These are phyloP conservation scores for Pseudocohnilembus persalinus DNA, from an alignment of 169 alveolate species.

Conservation along the genomic window DNA sequence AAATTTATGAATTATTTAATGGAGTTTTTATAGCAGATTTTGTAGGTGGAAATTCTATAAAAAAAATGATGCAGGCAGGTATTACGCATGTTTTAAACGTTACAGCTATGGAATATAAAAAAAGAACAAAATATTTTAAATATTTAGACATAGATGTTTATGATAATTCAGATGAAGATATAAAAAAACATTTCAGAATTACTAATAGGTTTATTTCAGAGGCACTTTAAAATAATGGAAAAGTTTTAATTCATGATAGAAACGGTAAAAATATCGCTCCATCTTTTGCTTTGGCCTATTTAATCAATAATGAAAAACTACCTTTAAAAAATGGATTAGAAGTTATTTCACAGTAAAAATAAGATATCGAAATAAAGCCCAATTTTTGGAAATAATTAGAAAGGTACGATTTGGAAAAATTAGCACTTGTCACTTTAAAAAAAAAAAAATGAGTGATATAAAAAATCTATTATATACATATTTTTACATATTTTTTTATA, in stretches of 20 bases:
- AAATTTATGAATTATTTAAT: slow-evolving; percentile 58
- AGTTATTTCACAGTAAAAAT: slow-evolving; percentile 31
- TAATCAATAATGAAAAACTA: slow-evolving; percentile 69
- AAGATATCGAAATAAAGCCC: slow-evolving; percentile 60
- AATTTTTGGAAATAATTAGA: slow-evolving; percentile 63
- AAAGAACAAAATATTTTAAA: slow-evolving; percentile 73
- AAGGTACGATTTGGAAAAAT: slow-evolving; percentile 68
- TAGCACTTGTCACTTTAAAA: slow-evolving; percentile 46
- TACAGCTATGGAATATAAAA: slow-evolving; percentile 70
- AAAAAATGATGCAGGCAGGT: slow-evolving; percentile 39
- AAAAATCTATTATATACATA: too few species aligned
- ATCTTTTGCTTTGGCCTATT: slow-evolving; percentile 71
- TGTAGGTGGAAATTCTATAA: slow-evolving; percentile 32
- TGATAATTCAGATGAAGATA: slow-evolving; percentile 75
- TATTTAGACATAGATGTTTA: slow-evolving; percentile 67
- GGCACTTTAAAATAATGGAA: slow-evolving; percentile 55
- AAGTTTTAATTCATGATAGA: slow-evolving; percentile 68
- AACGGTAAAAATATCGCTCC: slow-evolving; percentile 75
- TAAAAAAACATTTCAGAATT: slow-evolving; percentile 75
- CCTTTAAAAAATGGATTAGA: slow-evolving; percentile 63
- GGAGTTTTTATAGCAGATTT: slow-evolving; percentile 62
- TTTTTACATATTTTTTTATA: background rate
- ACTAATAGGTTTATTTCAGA: slow-evolving; percentile 78
- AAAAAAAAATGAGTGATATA: slow-evolving; percentile 15
- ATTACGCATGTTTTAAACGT: slow-evolving; percentile 73